Evolutionary conservation across 139 green algal genomes (phyloP), one percentile per base, ranked within the genome.

Genomic region (Eudorina sp.): DNA sequence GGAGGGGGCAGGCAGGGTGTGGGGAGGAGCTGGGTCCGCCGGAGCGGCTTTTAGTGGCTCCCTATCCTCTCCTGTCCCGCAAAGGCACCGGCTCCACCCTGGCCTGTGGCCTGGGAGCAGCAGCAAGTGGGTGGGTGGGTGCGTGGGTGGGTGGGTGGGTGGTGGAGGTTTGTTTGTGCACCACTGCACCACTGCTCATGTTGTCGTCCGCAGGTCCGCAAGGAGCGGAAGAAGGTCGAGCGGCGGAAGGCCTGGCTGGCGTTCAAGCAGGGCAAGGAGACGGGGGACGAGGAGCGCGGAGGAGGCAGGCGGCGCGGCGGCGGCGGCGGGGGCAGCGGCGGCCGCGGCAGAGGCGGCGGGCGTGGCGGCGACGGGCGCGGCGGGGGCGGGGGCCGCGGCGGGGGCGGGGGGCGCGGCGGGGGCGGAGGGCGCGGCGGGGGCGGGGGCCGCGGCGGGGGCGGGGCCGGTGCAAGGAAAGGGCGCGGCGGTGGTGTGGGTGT

Each of bases 221-320:
- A 90, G 85, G 85, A 89, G 58, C 80, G 85, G 4, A 86, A 80
- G 60, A 18, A 69, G 41, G 64, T 62, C 38, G 84, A 88, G 53
- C 40, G 70, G 29, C 51, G 80, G 68, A 85, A 86, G 84, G 70
- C 81, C 3, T 89, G 77, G 58, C 43, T 70, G 38, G 34, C 76
- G 62, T 43, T 55, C 48, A 72, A 77, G 62, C 62, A 79, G 31
- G n/a, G 62, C 6, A n/a, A n/a, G n/a, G n/a, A n/a, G n/a, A n/a
- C n/a, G n/a, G n/a, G n/a, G n/a, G n/a, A n/a, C n/a, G n/a, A n/a
- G n/a, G n/a, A n/a, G n/a, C 70, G 43, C 14, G 72, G 21, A 27
- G 45, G 45, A 2, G 80, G 82, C 7, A 82, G 45, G 29, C 29
- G 41, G 36, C 18, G 41, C 27, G 29, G 79, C 8, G 60, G 58